phyloP scores from a whole-genome alignment of 148 eudicot genomes.

The Rhododendron griersonianum region DNA sequence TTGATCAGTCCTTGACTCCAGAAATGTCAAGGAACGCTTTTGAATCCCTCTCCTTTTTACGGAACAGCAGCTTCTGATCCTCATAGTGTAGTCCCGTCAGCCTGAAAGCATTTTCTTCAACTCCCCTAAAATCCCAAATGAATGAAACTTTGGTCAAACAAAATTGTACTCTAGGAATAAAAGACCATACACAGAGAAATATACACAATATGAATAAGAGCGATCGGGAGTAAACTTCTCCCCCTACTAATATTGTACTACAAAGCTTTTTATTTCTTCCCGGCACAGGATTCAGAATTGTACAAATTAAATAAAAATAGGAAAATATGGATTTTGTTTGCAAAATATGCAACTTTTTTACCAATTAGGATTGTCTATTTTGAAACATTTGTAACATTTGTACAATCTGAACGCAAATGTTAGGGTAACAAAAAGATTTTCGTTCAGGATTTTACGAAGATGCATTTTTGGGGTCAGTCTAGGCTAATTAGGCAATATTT shows the following conservation, averaged over 20 bases:
- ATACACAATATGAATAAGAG: not conserved
- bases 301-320: not conserved
- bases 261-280: not conserved
- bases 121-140: slow-evolving; percentile 48
- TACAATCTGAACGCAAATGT: not conserved
- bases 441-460: not conserved
- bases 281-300: not conserved
- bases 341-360: not conserved
- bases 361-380: not conserved
- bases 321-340: not conserved
- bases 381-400: not conserved
- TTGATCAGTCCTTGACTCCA: slow-evolving; percentile 84
- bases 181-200: not conserved
- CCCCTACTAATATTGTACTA: not conserved
- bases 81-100: slow-evolving; percentile 87
- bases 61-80: slow-evolving; percentile 73
- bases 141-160: not conserved
- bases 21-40: slow-evolving; percentile 61
- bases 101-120: slow-evolving; percentile 79
- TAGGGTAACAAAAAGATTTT: not conserved
- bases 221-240: not conserved
- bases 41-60: slow-evolving; percentile 68
- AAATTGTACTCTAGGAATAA: not conserved
- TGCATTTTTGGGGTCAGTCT: not conserved
- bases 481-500: not conserved